These are phyloP conservation scores for Funneliformis mosseae DNA, from an alignment of 192 early-diverging fungal species.

Conservation along the genomic window DNA sequence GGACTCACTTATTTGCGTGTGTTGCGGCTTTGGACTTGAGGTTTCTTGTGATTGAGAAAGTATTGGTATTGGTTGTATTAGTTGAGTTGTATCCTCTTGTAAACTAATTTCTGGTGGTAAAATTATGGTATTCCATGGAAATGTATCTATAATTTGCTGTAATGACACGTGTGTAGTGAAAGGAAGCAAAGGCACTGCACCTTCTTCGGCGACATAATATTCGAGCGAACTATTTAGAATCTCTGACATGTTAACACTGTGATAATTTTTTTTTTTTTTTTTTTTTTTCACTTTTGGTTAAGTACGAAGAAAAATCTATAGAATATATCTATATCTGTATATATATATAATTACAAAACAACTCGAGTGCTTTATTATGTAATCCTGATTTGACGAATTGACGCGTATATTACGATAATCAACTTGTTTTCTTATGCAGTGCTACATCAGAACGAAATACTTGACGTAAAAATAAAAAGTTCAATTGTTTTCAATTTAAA, in stretches of 20 bases:
- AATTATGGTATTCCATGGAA: background rate
- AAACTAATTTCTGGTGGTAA: background rate
- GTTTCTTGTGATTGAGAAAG: background rate
- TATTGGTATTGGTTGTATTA: background rate
- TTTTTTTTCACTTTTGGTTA: background rate
- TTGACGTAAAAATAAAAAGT: too few relatives aligned
- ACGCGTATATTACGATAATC: background rate
- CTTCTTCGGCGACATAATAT: background rate
- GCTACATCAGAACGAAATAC: background rate
- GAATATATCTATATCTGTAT: background rate
- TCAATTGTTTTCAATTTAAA: too few relatives aligned
- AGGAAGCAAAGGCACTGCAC: background rate
- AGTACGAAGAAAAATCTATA: background rate
- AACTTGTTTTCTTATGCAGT: slow-evolving; percentile 1
- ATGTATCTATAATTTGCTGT: background rate
- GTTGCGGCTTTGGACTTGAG: background rate
- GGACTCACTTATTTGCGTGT: background rate
- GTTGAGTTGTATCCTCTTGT: background rate
- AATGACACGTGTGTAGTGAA: background rate
- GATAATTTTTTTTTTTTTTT: background rate
- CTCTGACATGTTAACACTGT: background rate
- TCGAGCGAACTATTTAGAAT: background rate
- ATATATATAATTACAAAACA: background rate
- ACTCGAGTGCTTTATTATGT: background rate
- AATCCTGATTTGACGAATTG: background rate